Base-by-base conservation (phyloP, 495 filamentous ascomycete species). In the Zalerion maritima region DNA sequence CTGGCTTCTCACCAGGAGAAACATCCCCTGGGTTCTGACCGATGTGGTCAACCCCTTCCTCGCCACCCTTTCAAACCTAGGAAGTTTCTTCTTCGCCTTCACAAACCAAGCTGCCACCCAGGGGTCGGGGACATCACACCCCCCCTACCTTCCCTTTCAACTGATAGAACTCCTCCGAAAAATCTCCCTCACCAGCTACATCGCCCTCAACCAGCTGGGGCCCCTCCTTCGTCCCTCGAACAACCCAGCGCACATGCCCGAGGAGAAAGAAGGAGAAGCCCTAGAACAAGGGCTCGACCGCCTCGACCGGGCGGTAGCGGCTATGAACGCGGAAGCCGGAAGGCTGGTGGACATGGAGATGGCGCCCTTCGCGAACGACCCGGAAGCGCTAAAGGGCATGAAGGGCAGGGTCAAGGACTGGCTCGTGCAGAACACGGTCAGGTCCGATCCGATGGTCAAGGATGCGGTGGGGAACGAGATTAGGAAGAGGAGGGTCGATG, bases 91-190 rank as follows among this genome's bases (percentile, higher is more conserved):
- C 18, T 42, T 41, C 5, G 45, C 43, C 18, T 35, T 70, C 23
- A 53, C 52, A 3, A 45, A n/a, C n/a, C n/a, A n/a, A n/a, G n/a
- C n/a, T n/a, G n/a, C n/a, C n/a, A n/a, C n/a, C n/a, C n/a, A n/a
- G n/a, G n/a, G n/a, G n/a, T n/a, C n/a, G n/a, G n/a, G n/a, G n/a
- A n/a, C n/a, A n/a, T n/a, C 59, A 16, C 74, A 76, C 35, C 47
- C 68, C 15, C 68, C 75, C 3, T 78, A 89, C 27, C 60, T 94
- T n/a, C 89, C 81, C 7, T 97, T 92, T 49, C 85, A 97, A 53
- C 65, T 77, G 39, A 60, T 94, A 18, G 43, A 62, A 9, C 63
- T 97, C n/a, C 73, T 78, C 2, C 71, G 85, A 18, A 86, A 78
- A 49, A 49, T 78, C 11, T 65, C 70, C 5, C 58, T 96, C 27